These are phyloP conservation scores for Cyclostephanos tholiformis DNA, from an alignment of 108 stramenopile species.

Conservation along the genomic window DNA sequence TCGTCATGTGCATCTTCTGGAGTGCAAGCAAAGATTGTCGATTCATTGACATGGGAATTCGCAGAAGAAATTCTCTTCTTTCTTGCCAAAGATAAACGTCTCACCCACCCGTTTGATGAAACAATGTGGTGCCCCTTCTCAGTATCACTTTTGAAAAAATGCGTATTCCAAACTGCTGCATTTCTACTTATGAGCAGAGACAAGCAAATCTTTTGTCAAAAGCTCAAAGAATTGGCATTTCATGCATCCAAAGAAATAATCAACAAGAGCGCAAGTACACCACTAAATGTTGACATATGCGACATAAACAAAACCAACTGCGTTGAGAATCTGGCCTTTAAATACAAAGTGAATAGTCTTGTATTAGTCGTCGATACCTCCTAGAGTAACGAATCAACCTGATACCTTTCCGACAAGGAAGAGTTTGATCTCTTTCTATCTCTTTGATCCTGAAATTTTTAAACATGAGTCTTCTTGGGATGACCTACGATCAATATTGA, in stretches of 20 bases:
- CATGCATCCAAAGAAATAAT: background rate
- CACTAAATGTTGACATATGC: too few species aligned
- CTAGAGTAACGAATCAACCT: too few species aligned
- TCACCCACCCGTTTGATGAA: constrained; percentile 13
- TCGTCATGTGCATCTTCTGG: background rate
- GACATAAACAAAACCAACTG: too few species aligned
- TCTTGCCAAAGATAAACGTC: constrained; percentile 19
- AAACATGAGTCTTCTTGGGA: too few species aligned
- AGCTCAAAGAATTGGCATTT: background rate
- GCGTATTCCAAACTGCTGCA: constrained; percentile 20
- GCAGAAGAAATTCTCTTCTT: constrained; percentile 33
- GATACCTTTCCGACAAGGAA: too few species aligned
- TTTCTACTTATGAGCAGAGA: constrained; percentile 6
- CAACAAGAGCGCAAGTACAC: background rate
- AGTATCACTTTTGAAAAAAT: constrained; percentile 15
- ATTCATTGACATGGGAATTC: constrained; percentile 23
- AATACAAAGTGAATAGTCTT: constrained; percentile 4
- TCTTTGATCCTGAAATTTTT: too few species aligned
- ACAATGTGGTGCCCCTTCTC: constrained; percentile 29
- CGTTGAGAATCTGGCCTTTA: background rate
- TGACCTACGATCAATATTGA: too few species aligned
- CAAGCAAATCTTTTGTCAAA: background rate
- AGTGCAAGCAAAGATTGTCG: background rate
- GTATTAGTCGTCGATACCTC: constrained; percentile 18
- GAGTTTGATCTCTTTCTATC: too few species aligned